Base-by-base conservation (phyloP, 495 filamentous ascomycete genomes). In the Massariosphaeria phaeospora region DNA sequence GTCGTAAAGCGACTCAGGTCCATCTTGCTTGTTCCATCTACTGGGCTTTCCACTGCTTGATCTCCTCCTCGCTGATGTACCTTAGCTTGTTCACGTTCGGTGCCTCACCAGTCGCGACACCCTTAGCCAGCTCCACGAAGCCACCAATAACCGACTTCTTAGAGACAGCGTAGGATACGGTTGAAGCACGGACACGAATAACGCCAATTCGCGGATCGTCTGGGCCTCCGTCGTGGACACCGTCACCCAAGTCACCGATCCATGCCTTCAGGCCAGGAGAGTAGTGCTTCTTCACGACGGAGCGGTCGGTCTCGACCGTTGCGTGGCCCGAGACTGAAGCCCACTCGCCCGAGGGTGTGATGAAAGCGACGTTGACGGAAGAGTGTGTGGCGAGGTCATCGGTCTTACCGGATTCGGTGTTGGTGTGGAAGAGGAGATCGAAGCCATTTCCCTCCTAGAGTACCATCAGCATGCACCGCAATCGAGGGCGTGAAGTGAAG, bases 371-470 rank as follows among this genome's bases (percentile, higher is more conserved):
- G 75, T 96, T 96, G 67, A 85, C 79, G 68, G 90, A 81, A 0
- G 82, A 76, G 73, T 96, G 85, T 15, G 72, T 71, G 40, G 76
- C 71, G 13, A 97, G 78, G 66, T 96, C 90, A 70, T 88, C 78
- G 11, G 89, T 91, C 74, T 97, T 96, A 70, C 88, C 86, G 30
- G 88, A 90, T 68, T 93, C 87, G 54, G 88, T 89, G 75, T 96
- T 96, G 60, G 89, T 88, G 74, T 93, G 84, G 79, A 97, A 96
- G 70, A 95, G 77, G 40, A 95, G 81, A 69, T 96, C 90, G 43
- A 94, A 79, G 63, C 84, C 85, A 59, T 83, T 81, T 57, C 76
- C 76, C 71, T 93, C 84, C 87, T 91, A 26, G 0, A 38, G 24
- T 8, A 17, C 4, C 13, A 27, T 29, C 10, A 4, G 40, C 17